Conservation (phyloP, 345 rosid species). For the Eucalyptus globulus region DNA sequence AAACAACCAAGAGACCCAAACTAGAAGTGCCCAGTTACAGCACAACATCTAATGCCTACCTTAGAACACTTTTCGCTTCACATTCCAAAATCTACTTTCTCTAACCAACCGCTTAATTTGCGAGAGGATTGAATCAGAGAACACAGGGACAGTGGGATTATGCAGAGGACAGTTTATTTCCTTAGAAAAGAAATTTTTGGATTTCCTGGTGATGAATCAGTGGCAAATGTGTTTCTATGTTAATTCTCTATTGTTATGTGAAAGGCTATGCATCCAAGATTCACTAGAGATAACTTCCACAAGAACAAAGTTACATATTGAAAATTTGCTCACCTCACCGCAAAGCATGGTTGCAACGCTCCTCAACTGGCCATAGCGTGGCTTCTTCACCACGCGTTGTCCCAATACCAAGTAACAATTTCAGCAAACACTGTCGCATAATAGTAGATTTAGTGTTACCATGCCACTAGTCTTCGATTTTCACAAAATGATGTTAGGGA, state of each 20-base stretch:
- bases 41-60: not conserved
- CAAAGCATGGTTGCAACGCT: constrained; percentile 18
- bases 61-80: not conserved
- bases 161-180: not conserved
- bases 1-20: not conserved
- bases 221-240: not conserved
- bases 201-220: not conserved
- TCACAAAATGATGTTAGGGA: not conserved
- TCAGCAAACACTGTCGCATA: not conserved
- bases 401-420: constrained; percentile 22
- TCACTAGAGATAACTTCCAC: not conserved
- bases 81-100: not conserved
- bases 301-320: constrained; percentile 23
- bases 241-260: not conserved
- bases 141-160: not conserved
- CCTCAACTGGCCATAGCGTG: constrained; percentile 38
- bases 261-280: constrained; percentile 22
- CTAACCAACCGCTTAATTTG: not conserved
- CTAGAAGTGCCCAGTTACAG: not conserved
- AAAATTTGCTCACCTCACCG: constrained; percentile 12
- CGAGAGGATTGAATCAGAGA: not conserved
- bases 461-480: not conserved
- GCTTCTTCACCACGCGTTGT: constrained; percentile 23
- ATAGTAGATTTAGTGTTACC: not conserved
- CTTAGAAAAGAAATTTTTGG: not conserved